These are phyloP conservation scores for Sporothrix dimorphospora DNA, from an alignment of 2,329 filamentous ascomycete species.

Conservation along the genomic window DNA sequence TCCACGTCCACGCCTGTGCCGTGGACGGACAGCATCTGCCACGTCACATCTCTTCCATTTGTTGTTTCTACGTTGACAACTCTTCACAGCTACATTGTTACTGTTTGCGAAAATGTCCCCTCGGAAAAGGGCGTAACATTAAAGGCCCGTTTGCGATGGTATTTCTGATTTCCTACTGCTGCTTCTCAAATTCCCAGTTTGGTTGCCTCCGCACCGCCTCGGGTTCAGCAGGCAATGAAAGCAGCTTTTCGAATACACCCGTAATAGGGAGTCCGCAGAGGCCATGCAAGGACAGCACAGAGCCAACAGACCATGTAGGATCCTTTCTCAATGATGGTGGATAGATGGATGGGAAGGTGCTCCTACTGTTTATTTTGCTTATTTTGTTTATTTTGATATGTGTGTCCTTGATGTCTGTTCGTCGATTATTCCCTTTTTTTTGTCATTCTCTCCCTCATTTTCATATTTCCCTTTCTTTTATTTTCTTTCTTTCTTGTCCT, in stretches of 20 bases:
- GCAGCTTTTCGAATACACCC: not conserved
- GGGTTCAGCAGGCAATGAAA: not conserved
- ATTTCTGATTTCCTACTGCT: not conserved
- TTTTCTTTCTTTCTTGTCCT: no score
- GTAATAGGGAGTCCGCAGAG: not conserved
- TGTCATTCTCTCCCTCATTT: not conserved
- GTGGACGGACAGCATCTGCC: not conserved
- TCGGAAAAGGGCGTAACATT: not conserved
- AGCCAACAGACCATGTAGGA: not conserved
- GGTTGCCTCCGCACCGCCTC: not conserved
- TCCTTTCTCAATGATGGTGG: not conserved
- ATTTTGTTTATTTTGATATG: no score
- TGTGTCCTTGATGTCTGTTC: no score
- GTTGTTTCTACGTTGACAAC: no score
- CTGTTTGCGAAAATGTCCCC: not conserved
- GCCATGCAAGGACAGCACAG: slow-evolving; percentile 1
- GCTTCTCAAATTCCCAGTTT: not conserved
- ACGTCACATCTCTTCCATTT: not conserved
- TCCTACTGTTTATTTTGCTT: no score
- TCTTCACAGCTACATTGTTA: no score
- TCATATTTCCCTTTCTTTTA: no score
- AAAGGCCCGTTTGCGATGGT: not conserved
- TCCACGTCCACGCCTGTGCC: not conserved
- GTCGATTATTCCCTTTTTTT: not conserved
- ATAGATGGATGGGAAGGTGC: not conserved